A percentile compares a stretch with the other conserved stretches of the same genome.
Conservation (phyloP, 2,329 filamentous ascomycete genomes). For the Fusarium udum region DNA sequence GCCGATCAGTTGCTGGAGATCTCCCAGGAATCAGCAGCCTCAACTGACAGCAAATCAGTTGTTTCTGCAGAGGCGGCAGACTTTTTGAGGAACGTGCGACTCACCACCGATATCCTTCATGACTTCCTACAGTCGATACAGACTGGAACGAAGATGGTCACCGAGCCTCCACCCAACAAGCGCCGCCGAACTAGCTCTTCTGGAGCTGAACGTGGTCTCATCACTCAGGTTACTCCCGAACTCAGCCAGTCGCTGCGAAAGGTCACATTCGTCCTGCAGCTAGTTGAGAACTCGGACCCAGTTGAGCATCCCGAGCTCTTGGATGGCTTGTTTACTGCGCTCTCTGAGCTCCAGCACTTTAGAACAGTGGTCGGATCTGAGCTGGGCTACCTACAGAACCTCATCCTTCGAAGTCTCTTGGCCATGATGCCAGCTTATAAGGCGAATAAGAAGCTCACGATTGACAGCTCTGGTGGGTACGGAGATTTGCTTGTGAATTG, state of each 20-base stretch:
- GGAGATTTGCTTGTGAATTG: constrained; percentile 94
- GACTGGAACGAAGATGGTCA: constrained; percentile 75
- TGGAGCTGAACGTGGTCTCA: constrained; percentile 68
- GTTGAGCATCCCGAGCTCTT: constrained; percentile 80
- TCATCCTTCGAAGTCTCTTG: constrained; percentile 83
- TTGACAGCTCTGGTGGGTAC: constrained; percentile 82
- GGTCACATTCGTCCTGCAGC: constrained; percentile 86
- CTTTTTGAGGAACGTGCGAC: constrained; percentile 75
- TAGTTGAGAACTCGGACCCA: constrained; percentile 83
- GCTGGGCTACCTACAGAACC: constrained; percentile 87
- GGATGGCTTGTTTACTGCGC: constrained; percentile 79
- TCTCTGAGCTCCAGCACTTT: constrained; percentile 89
- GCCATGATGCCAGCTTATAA: constrained; percentile 85
- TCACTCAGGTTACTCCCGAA: constrained; percentile 70
- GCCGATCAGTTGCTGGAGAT: constrained; percentile 72
- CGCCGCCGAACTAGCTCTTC: constrained; percentile 80
- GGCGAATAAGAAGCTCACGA: constrained; percentile 65
- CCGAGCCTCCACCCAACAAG: constrained; percentile 78
- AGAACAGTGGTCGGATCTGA: constrained; percentile 84
- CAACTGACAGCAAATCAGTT: constrained; percentile 48
- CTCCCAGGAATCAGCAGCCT: constrained; percentile 56
- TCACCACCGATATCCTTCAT: constrained; percentile 77
- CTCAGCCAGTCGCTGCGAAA: constrained; percentile 75
- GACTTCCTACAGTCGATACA: constrained; percentile 79
- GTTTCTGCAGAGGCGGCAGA: constrained; percentile 72